Conservation (phyloP, 306 rosid species). For the Vigna trinervia region DNA sequence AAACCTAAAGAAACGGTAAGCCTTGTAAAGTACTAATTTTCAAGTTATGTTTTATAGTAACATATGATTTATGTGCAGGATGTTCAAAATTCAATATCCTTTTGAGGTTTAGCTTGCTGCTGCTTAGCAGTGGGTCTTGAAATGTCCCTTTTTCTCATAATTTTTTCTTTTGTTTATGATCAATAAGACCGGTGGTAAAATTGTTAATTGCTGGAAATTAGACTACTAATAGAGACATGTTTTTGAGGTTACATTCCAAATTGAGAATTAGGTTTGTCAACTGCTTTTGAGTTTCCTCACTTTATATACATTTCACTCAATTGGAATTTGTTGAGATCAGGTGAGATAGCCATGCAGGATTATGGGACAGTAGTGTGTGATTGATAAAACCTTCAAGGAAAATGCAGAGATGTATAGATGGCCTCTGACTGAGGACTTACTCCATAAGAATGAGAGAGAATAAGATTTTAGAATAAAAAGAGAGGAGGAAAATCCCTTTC, state of each 20-base stretch:
- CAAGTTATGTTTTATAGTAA: slow-evolving; percentile 23
- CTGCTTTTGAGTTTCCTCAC: slow-evolving; percentile 9
- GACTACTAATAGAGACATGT: slow-evolving; percentile 4
- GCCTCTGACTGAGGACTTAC: too few species aligned
- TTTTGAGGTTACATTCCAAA: background rate
- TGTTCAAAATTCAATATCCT: slow-evolving; percentile 30
- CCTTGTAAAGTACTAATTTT: background rate
- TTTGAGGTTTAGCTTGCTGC: background rate
- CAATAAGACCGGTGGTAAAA: slow-evolving; percentile 3
- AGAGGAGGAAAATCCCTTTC: too few species aligned
- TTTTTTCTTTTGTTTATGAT: background rate
- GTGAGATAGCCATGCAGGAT: background rate
- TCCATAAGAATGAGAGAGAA: too few species aligned
- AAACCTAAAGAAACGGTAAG: slow-evolving; percentile 54
- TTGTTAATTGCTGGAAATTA: slow-evolving; percentile 2
- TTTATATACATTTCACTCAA: background rate
- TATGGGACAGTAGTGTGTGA: background rate
- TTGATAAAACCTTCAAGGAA: too few species aligned
- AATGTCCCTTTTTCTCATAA: background rate
- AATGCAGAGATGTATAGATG: too few species aligned
- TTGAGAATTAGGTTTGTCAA: slow-evolving; percentile 5
- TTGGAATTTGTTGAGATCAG: background rate
- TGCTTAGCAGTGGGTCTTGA: slow-evolving; percentile 11
- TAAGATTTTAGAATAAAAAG: too few species aligned
- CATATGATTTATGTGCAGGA: background rate